Conservation (phyloP, 2,329 filamentous ascomycete genomes). For the Fusarium humuli region DNA sequence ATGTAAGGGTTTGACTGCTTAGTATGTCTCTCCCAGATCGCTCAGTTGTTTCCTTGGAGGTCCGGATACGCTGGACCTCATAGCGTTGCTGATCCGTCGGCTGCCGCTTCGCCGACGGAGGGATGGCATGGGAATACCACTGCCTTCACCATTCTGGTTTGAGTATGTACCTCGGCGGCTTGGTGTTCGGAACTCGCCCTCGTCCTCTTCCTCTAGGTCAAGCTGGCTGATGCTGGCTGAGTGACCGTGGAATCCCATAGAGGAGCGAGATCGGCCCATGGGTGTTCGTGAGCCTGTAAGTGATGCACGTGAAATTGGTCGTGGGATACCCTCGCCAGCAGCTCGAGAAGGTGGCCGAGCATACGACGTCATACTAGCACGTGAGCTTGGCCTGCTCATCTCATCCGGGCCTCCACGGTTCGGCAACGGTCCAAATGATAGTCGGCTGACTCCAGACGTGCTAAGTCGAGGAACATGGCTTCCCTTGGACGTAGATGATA, state of each 20-base stretch:
- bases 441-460: slow-evolving; percentile 70
- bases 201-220: slow-evolving; percentile 60
- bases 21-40: slow-evolving; percentile 68
- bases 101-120: slow-evolving; percentile 58
- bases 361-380: slow-evolving; percentile 71
- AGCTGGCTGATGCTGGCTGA: slow-evolving; percentile 68
- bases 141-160: slow-evolving; percentile 56
- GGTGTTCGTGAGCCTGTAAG: slow-evolving; percentile 71
- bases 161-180: slow-evolving; percentile 67
- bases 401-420: slow-evolving; percentile 63
- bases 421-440: slow-evolving; percentile 72
- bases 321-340: slow-evolving; percentile 62
- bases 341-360: slow-evolving; percentile 66
- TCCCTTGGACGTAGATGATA: slow-evolving; percentile 53
- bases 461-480: slow-evolving; percentile 70
- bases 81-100: slow-evolving; percentile 56
- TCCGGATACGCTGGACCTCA: slow-evolving; percentile 50
- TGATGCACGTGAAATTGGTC: slow-evolving; percentile 75
- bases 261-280: slow-evolving; percentile 76
- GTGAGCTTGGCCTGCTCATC: slow-evolving; percentile 74
- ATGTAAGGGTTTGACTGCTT: slow-evolving; percentile 33
- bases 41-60: slow-evolving; percentile 55
- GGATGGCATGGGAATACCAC: slow-evolving; percentile 61
- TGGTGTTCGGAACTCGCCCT: slow-evolving; percentile 60
- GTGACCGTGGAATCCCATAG: slow-evolving; percentile 72